Evolutionary conservation across 352 stramenopile species (phyloP), one percentile per base, ranked within the genome.

Genomic region (Chrysophaeum taylorii): DNA sequence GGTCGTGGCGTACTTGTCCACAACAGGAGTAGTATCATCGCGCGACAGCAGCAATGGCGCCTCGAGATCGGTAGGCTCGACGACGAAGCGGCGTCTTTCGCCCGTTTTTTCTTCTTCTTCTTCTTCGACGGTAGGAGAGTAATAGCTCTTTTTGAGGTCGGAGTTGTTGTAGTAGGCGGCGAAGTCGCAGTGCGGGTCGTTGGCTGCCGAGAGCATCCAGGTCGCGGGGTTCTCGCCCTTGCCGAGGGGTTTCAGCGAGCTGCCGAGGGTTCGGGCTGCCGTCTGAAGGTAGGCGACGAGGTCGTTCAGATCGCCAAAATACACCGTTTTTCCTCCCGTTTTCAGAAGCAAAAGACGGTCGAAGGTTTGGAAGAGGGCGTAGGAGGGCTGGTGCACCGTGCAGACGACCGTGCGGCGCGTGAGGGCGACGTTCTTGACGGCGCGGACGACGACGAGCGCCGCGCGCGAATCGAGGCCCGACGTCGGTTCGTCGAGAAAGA

Each of bases 351-450:
- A 71, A 0, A 95, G 67, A 37, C 82, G 76, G 73, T 96, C 90
- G 73, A 97, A 95, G 48, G 89, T 79, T 71, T 92, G 83, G 64
- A 97, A 97, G 67, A 97, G 92, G 36, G 82, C 84, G 50, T 76
- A 85, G 81, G 72, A 84, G 80, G n/a, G 89, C 50, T 25, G 16
- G 73, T 94, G 88, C 74, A 94, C 92, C 25, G 86, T 93, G 74
- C 83, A 90, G 43, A 94, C 70, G 43, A 96, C 82, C 9, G 86
- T 90, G 60, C 87, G 86, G 21, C 89, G 87, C 0, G 80, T 93
- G 15, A 85, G 81, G 4, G 88, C 85, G 45, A 96, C 88, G 37
- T 86, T 84, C 54, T 83, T 79, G 43, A 97, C 80, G 15, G 84
- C 84, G 18, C 81, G 77, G 73, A 96, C 92, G 45, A 96, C 84